Base-by-base conservation (phyloP, 352 stramenopile genomes). In the Pilasporangium apinafurcum region DNA sequence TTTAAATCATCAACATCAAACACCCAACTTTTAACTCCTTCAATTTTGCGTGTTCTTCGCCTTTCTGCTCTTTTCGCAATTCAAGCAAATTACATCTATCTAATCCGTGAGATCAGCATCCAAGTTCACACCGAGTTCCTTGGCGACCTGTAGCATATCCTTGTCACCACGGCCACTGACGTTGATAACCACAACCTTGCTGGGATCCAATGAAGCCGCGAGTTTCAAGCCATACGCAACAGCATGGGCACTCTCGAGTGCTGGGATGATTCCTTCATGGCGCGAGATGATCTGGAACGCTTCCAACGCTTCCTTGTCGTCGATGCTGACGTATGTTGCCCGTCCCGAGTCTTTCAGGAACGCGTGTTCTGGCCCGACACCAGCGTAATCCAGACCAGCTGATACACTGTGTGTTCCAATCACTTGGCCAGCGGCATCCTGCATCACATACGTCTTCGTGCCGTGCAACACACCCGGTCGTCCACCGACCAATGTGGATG, bases 91-190 rank as follows among this genome's bases (percentile, higher is more conserved):
- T 21, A 8, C 32, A 48, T 21, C 16, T 13, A 39, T 32, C 32
- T 68, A 69, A 41, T 90, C 74, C n/a, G 79, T 92, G 43, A 92
- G 64, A 45, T 92, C 79, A 28, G 86, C 76, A 57, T 88, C 62
- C 26, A 92, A 60, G 70, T 98, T 91, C 8, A 98, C 90, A 24
- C 93, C 92, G 48, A 98, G 86, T 38, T 96, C 92, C 60, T 94
- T 97, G 22, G 96, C 95, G 20, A 99, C 89, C 56, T 98, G 95
- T 22, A 98, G 82, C 95, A 99, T 99, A 65, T 99, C 96, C 81
- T 99, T 99, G 73, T 99, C 96, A 35, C 96, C 96, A 32, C 96
- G 87, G 17, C 96, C 96, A 74, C 92, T 98, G 51, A 99, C 83
- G 68, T 98, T 98, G 44, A 99, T 97, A 2, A 99, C 87, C 50